These are phyloP conservation scores for Chytriomyces hyalinus DNA, from an alignment of 192 early-diverging fungal genomes.

Conservation along the genomic window DNA sequence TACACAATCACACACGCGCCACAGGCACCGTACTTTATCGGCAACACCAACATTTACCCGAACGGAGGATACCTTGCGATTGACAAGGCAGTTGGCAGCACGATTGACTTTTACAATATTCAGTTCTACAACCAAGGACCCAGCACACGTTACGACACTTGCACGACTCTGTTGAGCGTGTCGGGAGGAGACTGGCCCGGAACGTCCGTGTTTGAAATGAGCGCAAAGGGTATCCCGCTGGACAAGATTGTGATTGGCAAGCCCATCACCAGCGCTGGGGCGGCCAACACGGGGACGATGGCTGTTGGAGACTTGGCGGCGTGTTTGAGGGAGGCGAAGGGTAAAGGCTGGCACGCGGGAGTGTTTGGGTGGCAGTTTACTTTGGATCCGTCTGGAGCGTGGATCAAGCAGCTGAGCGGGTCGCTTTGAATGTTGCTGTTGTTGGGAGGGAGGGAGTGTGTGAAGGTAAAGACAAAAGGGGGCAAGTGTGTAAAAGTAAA, in stretches of 20 bases:
- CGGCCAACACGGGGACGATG: conserved; percentile 45
- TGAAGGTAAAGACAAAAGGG: too few relatives aligned
- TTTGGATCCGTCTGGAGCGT: conserved; percentile 36
- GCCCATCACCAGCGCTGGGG: conserved; percentile 43
- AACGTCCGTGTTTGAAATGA: conserved; percentile 45
- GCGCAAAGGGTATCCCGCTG: conserved; percentile 25
- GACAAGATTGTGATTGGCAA: conserved; percentile 47
- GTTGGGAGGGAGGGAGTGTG: too few relatives aligned
- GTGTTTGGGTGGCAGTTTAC: conserved; percentile 48
- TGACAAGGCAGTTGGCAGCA: conserved; percentile 34
- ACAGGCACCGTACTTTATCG: conserved; percentile 48
- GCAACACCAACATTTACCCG: conserved; percentile 35
- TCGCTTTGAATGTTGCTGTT: background rate
- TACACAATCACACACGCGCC: conserved; percentile 48
- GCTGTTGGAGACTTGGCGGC: conserved; percentile 32
- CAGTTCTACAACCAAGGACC: conserved; percentile 50
- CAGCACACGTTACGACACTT: conserved; percentile 34
- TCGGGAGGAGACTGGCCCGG: conserved; percentile 41
- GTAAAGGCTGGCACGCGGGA: conserved; percentile 47
- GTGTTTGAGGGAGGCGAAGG: conserved; percentile 40
- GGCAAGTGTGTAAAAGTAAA: too few relatives aligned
- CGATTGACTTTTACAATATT: conserved; percentile 47
- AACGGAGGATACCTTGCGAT: conserved; percentile 45
- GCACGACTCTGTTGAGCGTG: conserved; percentile 34
- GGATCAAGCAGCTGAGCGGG: conserved; percentile 27